These are phyloP conservation scores for Cynara cardunculus DNA, from an alignment of 129 eudicot species.

Conservation along the genomic window DNA sequence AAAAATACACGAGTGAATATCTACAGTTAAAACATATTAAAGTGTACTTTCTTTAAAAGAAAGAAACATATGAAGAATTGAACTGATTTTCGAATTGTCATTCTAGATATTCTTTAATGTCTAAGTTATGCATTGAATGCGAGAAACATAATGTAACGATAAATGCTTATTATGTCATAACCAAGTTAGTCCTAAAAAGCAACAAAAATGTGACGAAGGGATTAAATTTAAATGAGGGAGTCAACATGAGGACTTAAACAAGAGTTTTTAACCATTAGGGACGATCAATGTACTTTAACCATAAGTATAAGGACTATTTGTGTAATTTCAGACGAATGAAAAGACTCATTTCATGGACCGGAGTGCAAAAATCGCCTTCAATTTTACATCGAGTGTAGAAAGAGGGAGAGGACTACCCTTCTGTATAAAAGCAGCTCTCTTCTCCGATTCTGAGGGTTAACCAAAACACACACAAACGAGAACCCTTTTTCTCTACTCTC, in stretches of 20 bases:
- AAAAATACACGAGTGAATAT: not conserved
- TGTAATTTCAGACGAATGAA: not conserved
- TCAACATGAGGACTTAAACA: not conserved
- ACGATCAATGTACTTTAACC: not conserved
- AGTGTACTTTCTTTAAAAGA: not conserved
- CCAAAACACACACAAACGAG: constrained; percentile 22
- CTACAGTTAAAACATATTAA: not conserved
- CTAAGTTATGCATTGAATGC: not conserved
- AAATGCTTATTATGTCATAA: not conserved
- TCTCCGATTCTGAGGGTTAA: constrained; percentile 46
- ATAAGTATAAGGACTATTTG: not conserved
- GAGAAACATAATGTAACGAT: not conserved
- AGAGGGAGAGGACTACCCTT: constrained; percentile 4
- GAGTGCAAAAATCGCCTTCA: constrained; percentile 48
- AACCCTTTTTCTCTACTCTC: not conserved
- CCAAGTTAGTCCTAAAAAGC: not conserved
- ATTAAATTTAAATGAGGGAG: too few relatives aligned
- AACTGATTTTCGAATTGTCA: not conserved
- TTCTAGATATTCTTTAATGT: too few relatives aligned
- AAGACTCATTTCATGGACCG: constrained; percentile 31
- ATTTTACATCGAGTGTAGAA: constrained; percentile 16
- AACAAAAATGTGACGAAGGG: not conserved
- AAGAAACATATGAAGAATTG: not conserved
- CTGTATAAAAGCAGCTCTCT: constrained; percentile 31
- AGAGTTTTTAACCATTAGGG: not conserved